Evolutionary conservation across 345 rosid species (phyloP), one percentile per base, ranked within the genome.

Genomic region (Abelmoschus esculentus): DNA sequence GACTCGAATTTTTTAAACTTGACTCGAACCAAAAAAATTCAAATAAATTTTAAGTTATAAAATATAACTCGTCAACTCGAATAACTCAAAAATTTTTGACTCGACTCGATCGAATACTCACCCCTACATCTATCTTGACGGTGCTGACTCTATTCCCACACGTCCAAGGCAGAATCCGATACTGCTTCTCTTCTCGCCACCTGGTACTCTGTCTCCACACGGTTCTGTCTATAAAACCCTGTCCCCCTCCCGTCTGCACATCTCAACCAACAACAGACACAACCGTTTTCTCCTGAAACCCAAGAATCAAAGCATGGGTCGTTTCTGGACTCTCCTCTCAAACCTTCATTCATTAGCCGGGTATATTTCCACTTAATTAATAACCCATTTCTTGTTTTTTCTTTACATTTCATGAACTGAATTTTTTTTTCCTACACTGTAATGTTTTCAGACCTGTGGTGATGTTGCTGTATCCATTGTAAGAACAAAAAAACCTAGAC

Each of bases 401-500:
- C 2, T 7, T 7, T 38, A 9, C 42, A 38, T 38, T 38, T 38
- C 9, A 7, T 38, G 42, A 38, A 38, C 28, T 29, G 60, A 18
- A 5, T 22, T 0, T 22, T 22, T 22, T 22, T 22, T 22, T n/a
- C n/a, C n/a, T 22, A 22, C 26, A 13, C 4, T 73, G 15, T 59
- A 67, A 28, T 50, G 67, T 49, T 11, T 50, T 72, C 82, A 91
- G 96, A 72, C 97, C 97, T 0, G 83, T 81, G 14, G 36, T 87
- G 82, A 91, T 87, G 96, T 69, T 91, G 79, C 80, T 91, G 31
- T 91, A 91, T 64, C 97, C 97, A 5, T 78, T 89, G 96, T 91
- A 83, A 83, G 93, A 38, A 38, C 26, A 38, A 1, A 7, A 63
- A 13, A 32, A 7, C n/a, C 42, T 56, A 15, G 1, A 19, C 2